These are phyloP conservation scores for Tephrocybe sp. DNA, from an alignment of 768 basidiomycete species.

Conservation along the genomic window DNA sequence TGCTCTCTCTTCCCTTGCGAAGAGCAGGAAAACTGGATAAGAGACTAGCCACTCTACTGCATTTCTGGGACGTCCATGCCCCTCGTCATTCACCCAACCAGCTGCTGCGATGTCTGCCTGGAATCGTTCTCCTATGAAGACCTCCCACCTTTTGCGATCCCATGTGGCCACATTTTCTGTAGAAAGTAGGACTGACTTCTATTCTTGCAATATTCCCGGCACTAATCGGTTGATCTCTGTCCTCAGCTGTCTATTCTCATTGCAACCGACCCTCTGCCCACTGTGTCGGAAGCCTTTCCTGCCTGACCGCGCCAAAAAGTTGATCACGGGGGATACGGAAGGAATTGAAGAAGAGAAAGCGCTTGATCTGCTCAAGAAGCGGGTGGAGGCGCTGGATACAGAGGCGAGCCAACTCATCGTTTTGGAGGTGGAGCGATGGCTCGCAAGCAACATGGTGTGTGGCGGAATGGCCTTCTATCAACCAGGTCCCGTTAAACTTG, in stretches of 20 bases:
- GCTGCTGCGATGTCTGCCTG: constrained; percentile 76
- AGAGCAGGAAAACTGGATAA: background rate
- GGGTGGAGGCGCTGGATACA: constrained; percentile 40
- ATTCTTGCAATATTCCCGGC: background rate
- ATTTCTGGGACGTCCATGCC: constrained; percentile 16
- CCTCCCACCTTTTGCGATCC: constrained; percentile 66
- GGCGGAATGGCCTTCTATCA: constrained; percentile 14
- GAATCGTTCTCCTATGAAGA: constrained; percentile 59
- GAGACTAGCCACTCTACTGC: background rate
- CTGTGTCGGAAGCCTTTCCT: constrained; percentile 19
- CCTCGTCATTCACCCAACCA: constrained; percentile 68
- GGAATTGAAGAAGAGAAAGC: constrained; percentile 36
- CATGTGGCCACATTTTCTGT: constrained; percentile 80
- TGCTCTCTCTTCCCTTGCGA: background rate
- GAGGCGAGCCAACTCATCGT: constrained; percentile 31
- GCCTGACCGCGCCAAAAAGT: constrained; percentile 20
- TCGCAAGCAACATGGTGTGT: constrained; percentile 42
- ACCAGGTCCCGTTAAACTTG: constrained; percentile 1
- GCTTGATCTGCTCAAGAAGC: constrained; percentile 34
- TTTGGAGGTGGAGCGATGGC: constrained; percentile 52
- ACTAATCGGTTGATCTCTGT: too few relatives aligned
- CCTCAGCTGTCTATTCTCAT: constrained; percentile 14
- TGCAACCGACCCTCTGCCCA: constrained; percentile 18
- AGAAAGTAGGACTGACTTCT: constrained; percentile 45
- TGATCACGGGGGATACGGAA: constrained; percentile 27